Percentiles rank a stretch among this genome's conserved stretches.
phyloP scores from a whole-genome alignment of 192 early-diverging fungal species.

The Mortierella antarctica region DNA sequence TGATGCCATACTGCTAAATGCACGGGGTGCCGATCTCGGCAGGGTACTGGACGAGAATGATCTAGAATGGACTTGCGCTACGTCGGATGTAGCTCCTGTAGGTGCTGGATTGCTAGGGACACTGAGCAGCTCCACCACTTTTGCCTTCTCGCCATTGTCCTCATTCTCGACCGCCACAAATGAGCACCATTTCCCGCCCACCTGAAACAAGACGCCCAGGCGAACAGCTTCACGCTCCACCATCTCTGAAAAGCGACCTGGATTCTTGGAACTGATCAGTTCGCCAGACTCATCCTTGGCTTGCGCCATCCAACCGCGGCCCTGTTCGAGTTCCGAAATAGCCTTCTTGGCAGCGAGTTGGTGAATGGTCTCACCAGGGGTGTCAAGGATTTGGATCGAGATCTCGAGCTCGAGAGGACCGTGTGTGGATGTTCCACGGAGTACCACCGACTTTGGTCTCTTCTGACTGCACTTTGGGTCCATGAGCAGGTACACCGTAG shows the following conservation, averaged over 20 bases:
- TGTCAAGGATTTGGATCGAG: slow-evolving; percentile 36
- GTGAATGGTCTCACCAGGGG: slow-evolving; percentile 42
- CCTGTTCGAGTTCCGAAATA: slow-evolving; percentile 62
- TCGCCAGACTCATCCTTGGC: background rate
- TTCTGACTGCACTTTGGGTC: slow-evolving; percentile 18
- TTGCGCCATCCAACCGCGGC: slow-evolving; percentile 52
- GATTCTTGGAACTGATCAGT: slow-evolving; percentile 8
- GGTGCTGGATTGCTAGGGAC: background rate
- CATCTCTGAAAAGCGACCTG: slow-evolving; percentile 13
- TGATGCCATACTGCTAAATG: too few species aligned
- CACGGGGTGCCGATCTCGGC: too few species aligned
- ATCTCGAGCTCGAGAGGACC: slow-evolving; percentile 57
- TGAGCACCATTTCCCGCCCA: slow-evolving; percentile 52
- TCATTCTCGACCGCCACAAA: slow-evolving; percentile 55
- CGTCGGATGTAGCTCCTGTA: background rate
- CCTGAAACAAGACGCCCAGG: slow-evolving; percentile 37
- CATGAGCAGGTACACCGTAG: slow-evolving; percentile 56
- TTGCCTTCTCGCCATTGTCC: slow-evolving; percentile 2
- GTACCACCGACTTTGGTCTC: slow-evolving; percentile 39
- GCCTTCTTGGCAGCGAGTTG: slow-evolving; percentile 57
- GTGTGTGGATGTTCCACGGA: slow-evolving; percentile 41
- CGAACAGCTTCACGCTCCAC: slow-evolving; percentile 54
- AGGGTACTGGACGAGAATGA: too few species aligned
- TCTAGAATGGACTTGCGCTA: background rate
- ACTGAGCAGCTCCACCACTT: slow-evolving; percentile 3